Percentiles rank a stretch among this genome's conserved stretches.
Conservation (phyloP, 2,329 filamentous ascomycete species). For the Microascus cirrosus region DNA sequence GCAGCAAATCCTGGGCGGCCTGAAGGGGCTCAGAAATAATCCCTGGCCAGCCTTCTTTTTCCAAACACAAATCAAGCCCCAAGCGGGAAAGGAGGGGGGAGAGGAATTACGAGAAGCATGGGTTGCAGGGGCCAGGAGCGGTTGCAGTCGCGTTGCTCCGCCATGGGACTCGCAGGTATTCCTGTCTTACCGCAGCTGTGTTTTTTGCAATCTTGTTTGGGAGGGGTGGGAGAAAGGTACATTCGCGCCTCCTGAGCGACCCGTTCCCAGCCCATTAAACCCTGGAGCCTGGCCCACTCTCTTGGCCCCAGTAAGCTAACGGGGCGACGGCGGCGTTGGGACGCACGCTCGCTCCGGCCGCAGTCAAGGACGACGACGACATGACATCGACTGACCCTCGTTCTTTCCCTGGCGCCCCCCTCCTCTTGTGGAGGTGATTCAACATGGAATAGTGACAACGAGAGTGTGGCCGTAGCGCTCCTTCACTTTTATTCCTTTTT, state of each 20-base stretch:
- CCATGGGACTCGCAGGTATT: background rate
- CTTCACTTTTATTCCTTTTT: background rate
- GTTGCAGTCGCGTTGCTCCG: background rate
- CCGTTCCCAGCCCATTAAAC: background rate
- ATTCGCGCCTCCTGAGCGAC: background rate
- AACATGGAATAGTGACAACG: background rate
- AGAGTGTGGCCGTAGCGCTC: background rate
- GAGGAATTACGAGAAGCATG: background rate
- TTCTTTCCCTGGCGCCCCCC: background rate
- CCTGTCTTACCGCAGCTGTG: background rate
- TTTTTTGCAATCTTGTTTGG: background rate
- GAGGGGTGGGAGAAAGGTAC: background rate
- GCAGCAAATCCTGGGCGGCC: background rate
- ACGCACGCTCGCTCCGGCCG: background rate
- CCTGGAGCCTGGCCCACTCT: background rate
- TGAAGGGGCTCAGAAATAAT: no score
- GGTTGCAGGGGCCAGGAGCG: background rate
- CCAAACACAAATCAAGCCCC: background rate
- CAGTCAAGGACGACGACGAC: constrained; percentile 1
- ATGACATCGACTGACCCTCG: constrained; percentile 2
- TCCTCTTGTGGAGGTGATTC: background rate
- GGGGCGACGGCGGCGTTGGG: background rate
- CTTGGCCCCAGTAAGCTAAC: background rate
- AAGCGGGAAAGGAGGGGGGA: background rate
- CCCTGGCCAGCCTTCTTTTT: background rate